Evolutionary conservation across 345 rosid species (phyloP), one percentile per base, ranked within the genome.

Genomic region (Corchorus capsularis): DNA sequence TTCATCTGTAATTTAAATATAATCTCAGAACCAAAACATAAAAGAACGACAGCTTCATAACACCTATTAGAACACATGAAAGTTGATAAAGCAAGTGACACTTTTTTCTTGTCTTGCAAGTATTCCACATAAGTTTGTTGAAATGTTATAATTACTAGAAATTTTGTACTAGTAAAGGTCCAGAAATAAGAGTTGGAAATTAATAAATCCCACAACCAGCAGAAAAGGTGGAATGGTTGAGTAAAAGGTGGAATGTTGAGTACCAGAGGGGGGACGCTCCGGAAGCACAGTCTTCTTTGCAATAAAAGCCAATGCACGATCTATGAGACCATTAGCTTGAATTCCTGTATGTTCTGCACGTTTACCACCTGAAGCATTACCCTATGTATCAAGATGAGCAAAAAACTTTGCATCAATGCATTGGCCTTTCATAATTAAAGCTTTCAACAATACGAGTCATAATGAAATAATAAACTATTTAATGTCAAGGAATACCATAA

Each of bases 301-400:
- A 71, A 96, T 85, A 78, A 82, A 87, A 69, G 55, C 83, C 89
- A 88, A 82, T 54, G 96, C 96, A 82, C 61, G 35, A 67, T 91
- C 92, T 85, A 96, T 82, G 49, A 96, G 84, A 55, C 70, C 84
- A 80, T 83, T 87, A 70, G 97, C 93, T 68, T 79, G 87, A 73
- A 17, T 52, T 64, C 96, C 98, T 16, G 86, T 78, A 77, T 86
- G 57, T 35, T 70, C 86, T 7, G 99, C 99, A 73, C 98, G 93
- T 72, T 87, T 91, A 81, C 98, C 99, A 39, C 93, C 99, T 12
- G 98, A 84, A 57, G 99, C 98, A 86, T 93, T 93, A 66, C 99
- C 99, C 99, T 96, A 73, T 85, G 62, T 66, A 65, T 43, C 75
- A 79, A 37, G 60, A 53, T n/a, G 61, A 52, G 55, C 5, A 78